Conservation (phyloP, 768 basidiomycete species). For the Macrolepiota fuliginosa region DNA sequence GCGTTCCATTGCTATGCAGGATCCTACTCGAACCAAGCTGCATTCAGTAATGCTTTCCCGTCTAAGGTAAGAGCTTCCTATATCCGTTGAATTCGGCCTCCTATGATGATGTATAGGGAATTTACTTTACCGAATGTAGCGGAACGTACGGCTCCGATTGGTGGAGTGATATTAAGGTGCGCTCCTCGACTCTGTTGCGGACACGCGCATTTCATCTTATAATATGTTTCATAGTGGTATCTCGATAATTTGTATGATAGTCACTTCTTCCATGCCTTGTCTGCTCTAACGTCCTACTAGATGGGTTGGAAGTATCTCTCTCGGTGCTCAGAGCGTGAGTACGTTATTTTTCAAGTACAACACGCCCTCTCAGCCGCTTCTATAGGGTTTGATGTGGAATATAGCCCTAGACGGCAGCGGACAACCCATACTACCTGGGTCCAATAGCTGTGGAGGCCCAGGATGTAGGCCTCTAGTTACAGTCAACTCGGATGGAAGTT, state of each 20-base stretch:
- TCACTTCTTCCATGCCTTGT: background rate
- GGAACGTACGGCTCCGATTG: slow-evolving; percentile 68
- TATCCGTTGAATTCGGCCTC: background rate
- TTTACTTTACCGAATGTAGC: slow-evolving; percentile 61
- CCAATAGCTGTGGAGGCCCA: slow-evolving; percentile 54
- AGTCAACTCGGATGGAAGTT: slow-evolving; percentile 62
- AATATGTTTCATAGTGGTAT: slow-evolving; percentile 47
- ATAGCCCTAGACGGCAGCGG: slow-evolving; percentile 64
- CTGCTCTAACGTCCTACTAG: slow-evolving; percentile 12
- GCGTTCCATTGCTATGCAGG: slow-evolving; percentile 75
- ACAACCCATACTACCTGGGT: slow-evolving; percentile 62
- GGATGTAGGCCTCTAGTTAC: slow-evolving; percentile 69
- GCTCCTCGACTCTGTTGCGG: background rate
- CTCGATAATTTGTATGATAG: slow-evolving; percentile 51
- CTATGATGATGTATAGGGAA: slow-evolving; percentile 26
- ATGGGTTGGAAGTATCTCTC: slow-evolving; percentile 30
- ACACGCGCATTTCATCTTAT: background rate
- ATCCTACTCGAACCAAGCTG: slow-evolving; percentile 47
- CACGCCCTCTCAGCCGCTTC: slow-evolving; percentile 15
- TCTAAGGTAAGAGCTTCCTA: slow-evolving; percentile 39
- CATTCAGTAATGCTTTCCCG: slow-evolving; percentile 55
- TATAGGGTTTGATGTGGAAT: slow-evolving; percentile 70
- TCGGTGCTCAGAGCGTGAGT: slow-evolving; percentile 39
- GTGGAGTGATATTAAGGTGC: slow-evolving; percentile 79
- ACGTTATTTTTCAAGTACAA: background rate